Evolutionary conservation across 257 asterid species (phyloP), one percentile per base, ranked within the genome.

Genomic region (Jasminum sambac): DNA sequence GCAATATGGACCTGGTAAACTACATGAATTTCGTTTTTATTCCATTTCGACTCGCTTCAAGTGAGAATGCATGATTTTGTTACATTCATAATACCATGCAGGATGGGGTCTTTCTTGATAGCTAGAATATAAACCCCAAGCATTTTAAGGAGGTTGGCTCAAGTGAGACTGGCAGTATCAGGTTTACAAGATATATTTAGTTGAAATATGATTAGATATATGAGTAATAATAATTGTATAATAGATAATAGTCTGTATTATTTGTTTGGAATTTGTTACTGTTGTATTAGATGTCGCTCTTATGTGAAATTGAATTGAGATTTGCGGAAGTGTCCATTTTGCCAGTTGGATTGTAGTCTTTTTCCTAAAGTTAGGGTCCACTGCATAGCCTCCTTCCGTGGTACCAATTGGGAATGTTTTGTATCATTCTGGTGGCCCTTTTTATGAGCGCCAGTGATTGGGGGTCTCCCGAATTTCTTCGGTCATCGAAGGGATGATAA

Each of bases 1-100:
- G 59, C 63, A 48, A 41, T 40, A 59, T 41, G 62, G 46, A 71
- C 62, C 36, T 52, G 67, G 57, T 69, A 62, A 44, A 64, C 39
- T 10, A 19, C 68, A 71, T 24, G 43, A 76, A 17, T 62, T 63
- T 30, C 9, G 39, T 16, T 39, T 61, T 26, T 37, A 25, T 37
- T 5, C 17, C 0, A n/a, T 50, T 52, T n/a, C 19, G 0, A 0
- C 19, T 52, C 6, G 5, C n/a, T 46, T 7, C n/a, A 21, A 2
- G 7, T n/a, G 17, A 8, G 30, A 11, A 8, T 24, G 17, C 8
- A 17, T 24, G 19, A 2, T 19, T 11, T 52, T 7, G 19, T 48
- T n/a, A 7, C 4, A 11, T 19, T 9, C 16, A 19, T 9, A 19
- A 11, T 55, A 21, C 62, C 4, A 14, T 55, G 62, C 62, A 55